Percentiles rank a stretch among this genome's conserved stretches.
Evolutionary conservation across 495 filamentous ascomycete species (phyloP).

Genomic region (Penicillium coprophilum): DNA sequence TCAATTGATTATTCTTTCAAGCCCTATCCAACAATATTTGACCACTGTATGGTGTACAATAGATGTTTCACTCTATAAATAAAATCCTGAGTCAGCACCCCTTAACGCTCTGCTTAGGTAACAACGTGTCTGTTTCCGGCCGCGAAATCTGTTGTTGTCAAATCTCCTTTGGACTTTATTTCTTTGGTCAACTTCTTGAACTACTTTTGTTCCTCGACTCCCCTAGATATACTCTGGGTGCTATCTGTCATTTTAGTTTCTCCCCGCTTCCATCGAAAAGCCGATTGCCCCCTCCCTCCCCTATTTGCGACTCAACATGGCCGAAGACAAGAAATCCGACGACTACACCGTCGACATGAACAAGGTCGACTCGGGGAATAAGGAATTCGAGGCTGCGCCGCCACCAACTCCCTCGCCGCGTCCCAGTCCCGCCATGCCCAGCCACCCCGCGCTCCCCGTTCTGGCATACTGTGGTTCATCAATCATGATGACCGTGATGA

Average conservation of each 20-base stretch:
- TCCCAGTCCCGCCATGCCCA: slow-evolving; percentile 48
- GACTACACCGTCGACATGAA: slow-evolving; percentile 73
- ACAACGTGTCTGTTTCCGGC: slow-evolving; percentile 20
- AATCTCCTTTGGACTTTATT: slow-evolving; percentile 12
- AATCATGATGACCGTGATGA: slow-evolving; percentile 98
- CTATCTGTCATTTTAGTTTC: slow-evolving; percentile 8
- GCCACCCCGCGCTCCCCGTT: slow-evolving; percentile 77
- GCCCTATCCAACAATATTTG: neutral
- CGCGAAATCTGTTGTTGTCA: slow-evolving; percentile 24
- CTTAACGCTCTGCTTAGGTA: slow-evolving; percentile 18
- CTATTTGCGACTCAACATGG: slow-evolving; percentile 47
- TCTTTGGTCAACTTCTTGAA: slow-evolving; percentile 8
- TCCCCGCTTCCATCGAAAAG: slow-evolving; percentile 1
- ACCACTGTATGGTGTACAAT: neutral
- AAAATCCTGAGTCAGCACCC: slow-evolving; percentile 19
- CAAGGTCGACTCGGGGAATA: slow-evolving; percentile 60
- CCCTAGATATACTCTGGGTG: slow-evolving; percentile 4
- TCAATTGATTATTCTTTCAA: neutral
- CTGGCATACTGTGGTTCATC: slow-evolving; percentile 90
- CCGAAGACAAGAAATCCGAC: slow-evolving; percentile 84
- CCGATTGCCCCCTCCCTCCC: slow-evolving; percentile 1
- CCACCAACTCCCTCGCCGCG: slow-evolving; percentile 42
- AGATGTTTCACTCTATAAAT: slow-evolving; percentile 8
- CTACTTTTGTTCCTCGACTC: slow-evolving; percentile 6
- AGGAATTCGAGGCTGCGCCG: slow-evolving; percentile 49